Evolutionary conservation across 192 early-diverging fungal species (phyloP).

Genomic region (Linnemannia schmuckeri): DNA sequence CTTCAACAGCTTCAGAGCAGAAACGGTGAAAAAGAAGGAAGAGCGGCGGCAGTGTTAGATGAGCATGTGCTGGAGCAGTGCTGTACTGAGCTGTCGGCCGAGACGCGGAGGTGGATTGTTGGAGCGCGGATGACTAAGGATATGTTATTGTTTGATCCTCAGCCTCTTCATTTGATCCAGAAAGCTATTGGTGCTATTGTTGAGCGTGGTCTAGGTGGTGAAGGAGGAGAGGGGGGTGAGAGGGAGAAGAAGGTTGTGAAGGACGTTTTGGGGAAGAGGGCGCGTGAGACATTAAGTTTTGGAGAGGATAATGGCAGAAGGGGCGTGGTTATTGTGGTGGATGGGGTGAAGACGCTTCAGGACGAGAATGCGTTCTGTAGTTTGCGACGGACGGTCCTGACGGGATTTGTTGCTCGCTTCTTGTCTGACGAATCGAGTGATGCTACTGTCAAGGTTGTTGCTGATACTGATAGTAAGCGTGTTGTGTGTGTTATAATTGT

Average conservation of each 20-base stretch:
- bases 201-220: not conserved
- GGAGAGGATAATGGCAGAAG: not conserved
- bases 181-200: not conserved
- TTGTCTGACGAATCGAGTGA: not conserved
- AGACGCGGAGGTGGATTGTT: conserved; percentile 6
- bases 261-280: not conserved
- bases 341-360: conserved; percentile 18
- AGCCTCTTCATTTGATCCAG: conserved; percentile 21
- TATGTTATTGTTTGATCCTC: conserved; percentile 46
- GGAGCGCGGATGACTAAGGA: conserved; percentile 13
- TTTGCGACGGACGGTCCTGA: conserved; percentile 20
- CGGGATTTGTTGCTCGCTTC: conserved; percentile 24
- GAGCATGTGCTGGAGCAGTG: not conserved
- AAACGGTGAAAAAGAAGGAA: not conserved
- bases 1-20: not conserved
- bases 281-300: not conserved
- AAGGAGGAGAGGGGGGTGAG: not conserved
- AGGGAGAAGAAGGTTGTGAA: no score
- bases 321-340: conserved; percentile 1
- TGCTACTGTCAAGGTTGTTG: conserved; percentile 12
- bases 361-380: conserved; percentile 32
- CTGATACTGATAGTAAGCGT: not conserved
- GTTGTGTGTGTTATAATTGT: not conserved
- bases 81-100: not conserved
- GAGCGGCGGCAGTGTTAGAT: not conserved